Conservation (phyloP, 1,284 basidiomycete genomes). For the Rhodotorula glutinis region DNA sequence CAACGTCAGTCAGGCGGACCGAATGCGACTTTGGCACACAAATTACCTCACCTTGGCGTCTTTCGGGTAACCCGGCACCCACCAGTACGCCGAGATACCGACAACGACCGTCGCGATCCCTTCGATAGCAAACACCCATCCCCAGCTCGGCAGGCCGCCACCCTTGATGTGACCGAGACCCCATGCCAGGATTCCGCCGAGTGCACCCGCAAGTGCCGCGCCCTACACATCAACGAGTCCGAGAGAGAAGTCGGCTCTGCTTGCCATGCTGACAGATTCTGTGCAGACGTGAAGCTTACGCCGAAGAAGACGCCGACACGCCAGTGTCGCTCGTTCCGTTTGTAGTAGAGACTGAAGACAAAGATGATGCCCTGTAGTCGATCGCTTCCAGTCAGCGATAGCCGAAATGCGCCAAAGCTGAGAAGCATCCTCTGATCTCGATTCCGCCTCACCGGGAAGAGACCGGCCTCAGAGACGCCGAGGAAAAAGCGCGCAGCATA, state of each 20-base stretch:
- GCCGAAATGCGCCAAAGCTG: too few species aligned
- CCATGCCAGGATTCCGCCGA: conserved; percentile 50
- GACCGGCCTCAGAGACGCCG: conserved; percentile 58
- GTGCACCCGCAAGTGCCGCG: conserved; percentile 59
- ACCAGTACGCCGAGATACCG: conserved; percentile 56
- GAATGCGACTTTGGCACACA: too few species aligned
- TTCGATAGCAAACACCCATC: conserved; percentile 49
- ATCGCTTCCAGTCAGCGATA: too few species aligned
- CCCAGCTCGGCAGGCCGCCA: conserved; percentile 10
- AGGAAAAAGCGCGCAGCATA: conserved; percentile 60
- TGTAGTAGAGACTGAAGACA: conserved; percentile 63
- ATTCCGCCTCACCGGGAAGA: conserved; percentile 45
- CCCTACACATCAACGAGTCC: conserved; percentile 14
- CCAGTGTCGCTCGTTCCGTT: conserved; percentile 58
- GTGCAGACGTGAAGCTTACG: too few species aligned
- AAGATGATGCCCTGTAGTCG: conserved; percentile 58
- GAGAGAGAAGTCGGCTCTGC: too few species aligned
- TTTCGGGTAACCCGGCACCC: conserved; percentile 60
- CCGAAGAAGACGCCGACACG: conserved; percentile 63
- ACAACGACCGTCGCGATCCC: conserved; percentile 57
- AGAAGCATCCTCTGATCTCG: too few species aligned
- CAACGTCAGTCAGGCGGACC: too few species aligned
- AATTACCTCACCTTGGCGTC: conserved; percentile 49
- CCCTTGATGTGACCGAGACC: conserved; percentile 14
- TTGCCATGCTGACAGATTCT: too few species aligned